These are phyloP conservation scores for Beta vulgaris DNA, from an alignment of 148 eudicot species.

Conservation along the genomic window DNA sequence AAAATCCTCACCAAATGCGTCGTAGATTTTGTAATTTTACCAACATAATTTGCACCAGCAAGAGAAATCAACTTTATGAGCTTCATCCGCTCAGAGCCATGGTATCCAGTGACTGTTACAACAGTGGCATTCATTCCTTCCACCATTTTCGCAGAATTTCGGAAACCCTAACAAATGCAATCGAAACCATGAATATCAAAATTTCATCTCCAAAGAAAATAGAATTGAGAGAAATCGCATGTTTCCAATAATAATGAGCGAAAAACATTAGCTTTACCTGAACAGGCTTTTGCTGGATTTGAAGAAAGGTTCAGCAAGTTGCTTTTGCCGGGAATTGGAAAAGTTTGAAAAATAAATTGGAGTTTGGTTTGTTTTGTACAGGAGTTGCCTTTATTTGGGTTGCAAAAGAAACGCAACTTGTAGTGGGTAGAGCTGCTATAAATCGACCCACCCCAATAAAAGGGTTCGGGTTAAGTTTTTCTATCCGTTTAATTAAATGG, in stretches of 20 bases:
- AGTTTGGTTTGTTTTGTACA: too few species aligned
- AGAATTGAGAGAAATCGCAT: too few species aligned
- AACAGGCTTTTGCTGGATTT: neutral
- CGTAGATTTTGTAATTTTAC: slow-evolving; percentile 50
- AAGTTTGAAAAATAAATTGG: slow-evolving; percentile 8
- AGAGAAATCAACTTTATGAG: slow-evolving; percentile 59
- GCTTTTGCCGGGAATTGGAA: slow-evolving; percentile 20
- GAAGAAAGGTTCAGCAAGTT: neutral
- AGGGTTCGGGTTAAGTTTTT: too few species aligned
- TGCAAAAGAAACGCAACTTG: too few species aligned
- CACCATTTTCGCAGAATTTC: slow-evolving; percentile 13
- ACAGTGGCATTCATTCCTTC: slow-evolving; percentile 68
- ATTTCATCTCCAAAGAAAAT: neutral
- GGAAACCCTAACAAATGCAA: slow-evolving; percentile 14
- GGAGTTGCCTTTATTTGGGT: too few species aligned
- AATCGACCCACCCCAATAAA: too few species aligned
- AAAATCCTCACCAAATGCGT: slow-evolving; percentile 66
- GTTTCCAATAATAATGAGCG: neutral
- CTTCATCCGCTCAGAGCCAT: slow-evolving; percentile 60
- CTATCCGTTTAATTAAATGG: too few species aligned
- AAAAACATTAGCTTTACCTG: neutral
- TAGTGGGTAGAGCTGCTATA: too few species aligned
- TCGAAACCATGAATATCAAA: neutral
- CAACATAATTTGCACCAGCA: slow-evolving; percentile 70
- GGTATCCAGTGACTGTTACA: slow-evolving; percentile 82